These are phyloP conservation scores for Tulasnella sp. DNA, from an alignment of 768 basidiomycete genomes.

Conservation along the genomic window DNA sequence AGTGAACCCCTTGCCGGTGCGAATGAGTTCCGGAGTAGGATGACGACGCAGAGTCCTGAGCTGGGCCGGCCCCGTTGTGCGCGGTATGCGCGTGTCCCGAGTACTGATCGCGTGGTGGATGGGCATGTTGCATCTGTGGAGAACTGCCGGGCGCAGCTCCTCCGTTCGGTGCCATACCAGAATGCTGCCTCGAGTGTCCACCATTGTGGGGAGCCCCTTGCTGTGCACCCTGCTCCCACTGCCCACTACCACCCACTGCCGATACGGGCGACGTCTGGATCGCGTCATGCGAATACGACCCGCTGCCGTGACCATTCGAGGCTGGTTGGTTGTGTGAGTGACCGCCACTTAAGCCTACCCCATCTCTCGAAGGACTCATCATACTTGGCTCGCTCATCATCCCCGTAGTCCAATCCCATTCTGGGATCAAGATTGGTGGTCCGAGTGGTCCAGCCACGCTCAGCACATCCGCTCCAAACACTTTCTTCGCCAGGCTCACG, in stretches of 20 bases:
- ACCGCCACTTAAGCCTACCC: background rate
- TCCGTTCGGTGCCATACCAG: background rate
- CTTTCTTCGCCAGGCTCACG: conserved; percentile 67
- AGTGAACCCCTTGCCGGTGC: conserved; percentile 1
- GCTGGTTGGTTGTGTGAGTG: background rate
- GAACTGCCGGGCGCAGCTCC: background rate
- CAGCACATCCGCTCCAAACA: conserved; percentile 64
- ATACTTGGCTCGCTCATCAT: background rate
- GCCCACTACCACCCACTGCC: no score
- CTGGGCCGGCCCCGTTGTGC: background rate
- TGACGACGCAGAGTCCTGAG: background rate
- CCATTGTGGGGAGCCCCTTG: background rate
- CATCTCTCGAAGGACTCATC: background rate
- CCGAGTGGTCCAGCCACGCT: conserved; percentile 30
- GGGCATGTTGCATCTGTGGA: background rate
- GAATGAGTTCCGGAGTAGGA: background rate
- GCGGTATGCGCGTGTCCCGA: background rate
- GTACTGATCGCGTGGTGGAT: background rate
- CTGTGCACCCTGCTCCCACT: background rate
- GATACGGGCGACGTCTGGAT: no score
- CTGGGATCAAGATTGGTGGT: conserved; percentile 32
- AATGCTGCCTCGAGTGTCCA: background rate
- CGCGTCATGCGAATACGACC: background rate
- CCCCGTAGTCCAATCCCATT: conserved; percentile 37
- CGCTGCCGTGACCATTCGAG: background rate